phyloP scores from a whole-genome alignment of 2,329 filamentous ascomycete species.

The Botrytis medusae region DNA sequence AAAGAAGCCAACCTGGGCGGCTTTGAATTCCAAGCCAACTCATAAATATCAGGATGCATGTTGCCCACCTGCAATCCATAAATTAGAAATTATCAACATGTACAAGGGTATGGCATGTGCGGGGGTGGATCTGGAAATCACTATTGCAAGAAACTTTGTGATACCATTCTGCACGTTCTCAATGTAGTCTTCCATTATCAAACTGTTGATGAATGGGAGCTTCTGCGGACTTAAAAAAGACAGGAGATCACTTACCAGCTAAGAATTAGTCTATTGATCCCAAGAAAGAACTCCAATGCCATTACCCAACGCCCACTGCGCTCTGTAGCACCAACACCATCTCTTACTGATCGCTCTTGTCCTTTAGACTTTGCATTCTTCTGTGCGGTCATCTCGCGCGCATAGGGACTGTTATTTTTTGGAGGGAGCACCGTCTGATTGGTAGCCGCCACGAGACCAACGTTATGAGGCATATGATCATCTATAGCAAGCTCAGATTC shows the following conservation, averaged over 20 bases:
- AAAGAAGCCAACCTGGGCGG: conserved; percentile 63
- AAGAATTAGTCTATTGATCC: conserved; percentile 66
- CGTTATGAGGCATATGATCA: conserved; percentile 28
- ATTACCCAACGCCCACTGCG: conserved; percentile 76
- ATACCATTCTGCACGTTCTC: background rate
- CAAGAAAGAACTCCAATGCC: conserved; percentile 72
- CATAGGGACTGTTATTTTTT: conserved; percentile 60
- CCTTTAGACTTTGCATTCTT: conserved; percentile 48
- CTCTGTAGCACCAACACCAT: conserved; percentile 77
- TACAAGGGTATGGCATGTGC: background rate
- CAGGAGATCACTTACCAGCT: conserved; percentile 39
- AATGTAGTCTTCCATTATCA: background rate
- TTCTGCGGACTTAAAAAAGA: background rate
- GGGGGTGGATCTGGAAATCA: background rate
- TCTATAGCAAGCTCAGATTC: conserved; percentile 32
- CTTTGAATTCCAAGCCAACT: conserved; percentile 58
- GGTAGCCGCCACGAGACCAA: conserved; percentile 36
- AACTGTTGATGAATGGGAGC: too few relatives aligned
- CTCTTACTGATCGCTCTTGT: conserved; percentile 47
- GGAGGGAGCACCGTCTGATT: conserved; percentile 37
- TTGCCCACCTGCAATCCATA: conserved; percentile 28
- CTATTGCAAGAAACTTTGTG: background rate
- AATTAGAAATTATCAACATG: background rate
- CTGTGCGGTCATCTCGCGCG: conserved; percentile 67
- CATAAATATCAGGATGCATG: conserved; percentile 44